A percentile compares a stretch with the other conserved stretches of the same genome.
These are phyloP conservation scores for Colletotrichum echinochloae DNA, from an alignment of 2,329 filamentous ascomycete genomes.

Conservation along the genomic window DNA sequence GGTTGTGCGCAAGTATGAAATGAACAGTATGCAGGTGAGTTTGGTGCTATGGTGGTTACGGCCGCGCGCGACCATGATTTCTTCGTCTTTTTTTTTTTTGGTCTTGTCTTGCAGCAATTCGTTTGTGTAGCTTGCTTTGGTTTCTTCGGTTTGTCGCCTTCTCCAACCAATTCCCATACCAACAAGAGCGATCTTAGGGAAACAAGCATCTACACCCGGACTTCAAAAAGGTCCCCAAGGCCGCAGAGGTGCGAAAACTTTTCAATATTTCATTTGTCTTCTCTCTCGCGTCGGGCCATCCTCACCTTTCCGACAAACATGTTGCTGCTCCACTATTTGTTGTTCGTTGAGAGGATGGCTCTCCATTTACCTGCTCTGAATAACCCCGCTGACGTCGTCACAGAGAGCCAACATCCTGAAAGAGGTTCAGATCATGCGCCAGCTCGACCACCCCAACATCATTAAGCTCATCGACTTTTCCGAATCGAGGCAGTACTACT, in stretches of 20 bases:
- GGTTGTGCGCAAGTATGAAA: constrained; percentile 98
- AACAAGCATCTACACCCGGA: constrained; percentile 94
- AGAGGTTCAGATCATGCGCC: constrained; percentile 98
- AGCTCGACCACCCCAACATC: constrained; percentile 95
- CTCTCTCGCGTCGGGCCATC: constrained; percentile 44
- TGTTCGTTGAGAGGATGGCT: constrained; percentile 40
- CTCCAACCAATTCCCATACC: constrained; percentile 55
- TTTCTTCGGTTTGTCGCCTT: constrained; percentile 38
- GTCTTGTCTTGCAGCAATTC: no score
- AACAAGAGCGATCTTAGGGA: constrained; percentile 75
- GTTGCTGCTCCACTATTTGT: constrained; percentile 43
- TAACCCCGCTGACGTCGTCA: constrained; percentile 46
- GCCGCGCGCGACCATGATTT: constrained; percentile 41
- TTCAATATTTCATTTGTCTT: constrained; percentile 50
- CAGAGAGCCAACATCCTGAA: constrained; percentile 98
- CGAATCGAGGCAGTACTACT: constrained; percentile 95
- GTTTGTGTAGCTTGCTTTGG: no score
- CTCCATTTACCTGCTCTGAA: constrained; percentile 3
- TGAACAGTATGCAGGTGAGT: constrained; percentile 99
- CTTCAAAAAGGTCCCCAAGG: constrained; percentile 94
- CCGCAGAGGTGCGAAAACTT: constrained; percentile 89
- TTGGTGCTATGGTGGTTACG: constrained; percentile 48
- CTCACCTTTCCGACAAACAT: constrained; percentile 46
- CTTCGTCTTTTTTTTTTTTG: constrained; percentile 44
- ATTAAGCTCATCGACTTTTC: constrained; percentile 93